Conservation (phyloP, 106 monocot genomes). For the Amphibolis antarctica region DNA sequence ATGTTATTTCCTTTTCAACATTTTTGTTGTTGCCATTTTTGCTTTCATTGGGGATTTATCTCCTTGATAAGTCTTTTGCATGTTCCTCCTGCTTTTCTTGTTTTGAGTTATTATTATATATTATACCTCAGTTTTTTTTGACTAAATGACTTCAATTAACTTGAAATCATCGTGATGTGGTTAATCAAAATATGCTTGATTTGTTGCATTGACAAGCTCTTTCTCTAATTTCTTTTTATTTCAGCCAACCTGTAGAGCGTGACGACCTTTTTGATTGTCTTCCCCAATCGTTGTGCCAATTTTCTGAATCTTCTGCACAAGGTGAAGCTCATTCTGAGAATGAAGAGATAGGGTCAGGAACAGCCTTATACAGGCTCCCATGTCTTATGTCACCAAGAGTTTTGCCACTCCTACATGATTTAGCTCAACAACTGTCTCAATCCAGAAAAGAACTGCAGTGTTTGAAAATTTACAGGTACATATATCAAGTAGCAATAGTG, state of each 20-base stretch:
- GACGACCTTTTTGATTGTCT: constrained; percentile 57
- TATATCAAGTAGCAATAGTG: not conserved
- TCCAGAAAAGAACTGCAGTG: constrained; percentile 55
- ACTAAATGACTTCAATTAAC: no score
- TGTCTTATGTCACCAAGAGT: constrained; percentile 65
- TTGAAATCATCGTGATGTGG: no score
- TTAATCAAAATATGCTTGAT: no score
- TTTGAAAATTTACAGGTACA: constrained; percentile 55
- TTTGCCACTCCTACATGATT: constrained; percentile 64
- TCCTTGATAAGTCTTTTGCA: no score
- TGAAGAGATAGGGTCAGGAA: constrained; percentile 32
- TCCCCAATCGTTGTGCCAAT: constrained; percentile 46
- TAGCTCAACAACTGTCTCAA: constrained; percentile 58
- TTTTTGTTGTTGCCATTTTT: no score
- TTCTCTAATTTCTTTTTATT: constrained; percentile 2
- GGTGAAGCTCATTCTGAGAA: constrained; percentile 22
- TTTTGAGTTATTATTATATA: no score
- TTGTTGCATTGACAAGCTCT: not conserved
- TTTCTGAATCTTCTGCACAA: constrained; percentile 15
- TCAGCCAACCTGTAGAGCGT: constrained; percentile 64
- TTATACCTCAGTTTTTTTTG: no score
- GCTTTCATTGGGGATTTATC: no score
- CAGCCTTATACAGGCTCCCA: constrained; percentile 54
- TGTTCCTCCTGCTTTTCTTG: no score
- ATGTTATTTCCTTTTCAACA: no score